Base-by-base conservation (phyloP, 192 early-diverging fungal genomes). In the Rhizophagus sp. region DNA sequence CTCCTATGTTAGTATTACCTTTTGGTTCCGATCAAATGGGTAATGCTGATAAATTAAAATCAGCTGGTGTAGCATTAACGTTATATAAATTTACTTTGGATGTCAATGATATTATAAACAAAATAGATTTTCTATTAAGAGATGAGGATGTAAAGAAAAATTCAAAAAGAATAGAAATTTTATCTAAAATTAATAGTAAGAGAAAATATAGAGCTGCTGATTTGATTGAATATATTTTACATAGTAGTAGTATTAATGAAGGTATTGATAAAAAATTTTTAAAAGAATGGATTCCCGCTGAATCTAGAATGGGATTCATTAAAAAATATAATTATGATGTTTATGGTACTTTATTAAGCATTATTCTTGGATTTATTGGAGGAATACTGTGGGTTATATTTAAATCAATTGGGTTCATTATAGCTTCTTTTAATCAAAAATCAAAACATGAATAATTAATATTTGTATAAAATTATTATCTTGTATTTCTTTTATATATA, bases 1-100 rank as follows among this genome's bases (percentile, higher is more conserved):
- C 52, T 24, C 81, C 66, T 13, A 70, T 83, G 52, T 62, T 86
- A n/a, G 3, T 69, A 2, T 74, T 79, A 41, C 85, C 83, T 12
- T 83, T 82, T 19, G 69, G 39, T 47, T 24, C 24, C n/a, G 69
- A 71, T 71, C 69, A 71, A 71, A 41, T 47, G 36, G 69, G 69
- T 12, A 71, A 71, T 25, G 39, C 69, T 2, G 41, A 71, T 10
- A 41, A 39, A 71, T 49, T 71, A 24, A 39, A 47, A 71, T 22
- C 7, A 25, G 41, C 41, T 49, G 69, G 69, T 10, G 69, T 71
- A 12, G 75, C 75, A 39, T 52, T 65, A 65, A 25, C 75, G 4
- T n/a, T 77, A 65, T 39, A 15, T 2, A 77, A 65, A 65, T 6
- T 27, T 41, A 50, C 52, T 44, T 25, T 77, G n/a, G 22, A n/a